phyloP scores from a whole-genome alignment of 2,329 filamentous ascomycete species.

The Juglanconis sp. region DNA sequence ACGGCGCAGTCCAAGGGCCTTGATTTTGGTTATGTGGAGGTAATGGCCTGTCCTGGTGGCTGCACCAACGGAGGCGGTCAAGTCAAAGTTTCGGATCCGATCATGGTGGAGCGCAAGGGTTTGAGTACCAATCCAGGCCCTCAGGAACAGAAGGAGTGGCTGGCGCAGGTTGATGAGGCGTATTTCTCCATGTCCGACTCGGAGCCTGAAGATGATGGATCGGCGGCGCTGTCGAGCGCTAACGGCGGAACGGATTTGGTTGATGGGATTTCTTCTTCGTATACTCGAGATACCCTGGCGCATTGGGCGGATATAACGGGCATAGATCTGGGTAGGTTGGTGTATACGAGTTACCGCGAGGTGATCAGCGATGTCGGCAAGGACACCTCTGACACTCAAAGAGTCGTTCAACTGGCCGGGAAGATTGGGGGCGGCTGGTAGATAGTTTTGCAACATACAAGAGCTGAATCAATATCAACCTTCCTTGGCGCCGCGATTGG shows the following conservation, averaged over 20 bases:
- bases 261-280: slow-evolving; percentile 62
- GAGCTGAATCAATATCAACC: slow-evolving; percentile 33
- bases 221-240: slow-evolving; percentile 19
- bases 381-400: slow-evolving; percentile 67
- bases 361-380: slow-evolving; percentile 96
- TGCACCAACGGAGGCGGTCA: slow-evolving; percentile 98
- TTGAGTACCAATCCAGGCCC: slow-evolving; percentile 59
- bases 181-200: slow-evolving; percentile 75
- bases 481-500: slow-evolving; percentile 56
- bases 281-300: slow-evolving; percentile 65
- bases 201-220: slow-evolving; percentile 29
- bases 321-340: slow-evolving; percentile 68
- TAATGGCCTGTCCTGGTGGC: slow-evolving; percentile 98
- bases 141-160: slow-evolving; percentile 82
- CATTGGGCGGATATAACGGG: slow-evolving; percentile 75
- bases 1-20: slow-evolving; percentile 46
- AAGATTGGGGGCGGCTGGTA: slow-evolving; percentile 95
- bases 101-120: slow-evolving; percentile 49
- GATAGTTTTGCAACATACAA: slow-evolving; percentile 27
- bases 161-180: slow-evolving; percentile 79
- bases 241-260: slow-evolving; percentile 41
- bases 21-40: slow-evolving; percentile 92
- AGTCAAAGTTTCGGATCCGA: slow-evolving; percentile 81
- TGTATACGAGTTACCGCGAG: slow-evolving; percentile 83
- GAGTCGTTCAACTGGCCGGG: slow-evolving; percentile 82